Evolutionary conservation across 345 rosid genomes (phyloP), one percentile per base, ranked within the genome.

Genomic region (Syzygium aqueum): DNA sequence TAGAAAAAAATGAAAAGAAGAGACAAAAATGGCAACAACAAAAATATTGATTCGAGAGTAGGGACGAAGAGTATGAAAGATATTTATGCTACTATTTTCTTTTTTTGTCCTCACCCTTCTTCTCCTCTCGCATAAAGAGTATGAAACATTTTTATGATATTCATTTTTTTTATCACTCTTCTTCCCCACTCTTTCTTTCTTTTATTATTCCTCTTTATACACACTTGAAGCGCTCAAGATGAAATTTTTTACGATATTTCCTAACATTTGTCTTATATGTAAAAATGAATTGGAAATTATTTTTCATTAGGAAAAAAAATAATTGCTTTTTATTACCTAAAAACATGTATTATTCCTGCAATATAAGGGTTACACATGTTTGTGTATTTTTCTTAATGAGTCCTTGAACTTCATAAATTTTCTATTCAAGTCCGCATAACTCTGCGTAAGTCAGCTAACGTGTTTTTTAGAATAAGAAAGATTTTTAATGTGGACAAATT

Each of bases 361-460:
- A 61, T 15, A 13, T 30, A n/a, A 61, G 67, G 67, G 30, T 0
- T 12, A 13, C 33, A 61, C 67, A 61, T n/a, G 3, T 61, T 61
- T 61, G 17, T 61, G 33, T 27, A n/a, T n/a, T 61, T 12, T n/a
- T 61, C 33, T 30, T 12, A n/a, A 61, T 16, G 7, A 13, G 67
- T n/a, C 67, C 33, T 61, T 13, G 4, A 0, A 61, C 33, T 61
- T n/a, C 33, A 61, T 61, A 61, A 61, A 61, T 61, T 28, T 61
- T 61, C 67, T 3, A 0, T 27, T n/a, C 33, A 61, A 61, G 67
- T 61, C 2, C 15, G 2, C n/a, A 33, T 0, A 0, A 16, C 30
- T 59, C n/a, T 3, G 7, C 30, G 0, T 0, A 59, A 0, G 30
- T 59, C 30, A 59, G 67, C 30, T 12, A 56, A 23, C 11, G 13